phyloP scores from a whole-genome alignment of 2,329 filamentous ascomycete genomes.

The Pseudocercospora musae region DNA sequence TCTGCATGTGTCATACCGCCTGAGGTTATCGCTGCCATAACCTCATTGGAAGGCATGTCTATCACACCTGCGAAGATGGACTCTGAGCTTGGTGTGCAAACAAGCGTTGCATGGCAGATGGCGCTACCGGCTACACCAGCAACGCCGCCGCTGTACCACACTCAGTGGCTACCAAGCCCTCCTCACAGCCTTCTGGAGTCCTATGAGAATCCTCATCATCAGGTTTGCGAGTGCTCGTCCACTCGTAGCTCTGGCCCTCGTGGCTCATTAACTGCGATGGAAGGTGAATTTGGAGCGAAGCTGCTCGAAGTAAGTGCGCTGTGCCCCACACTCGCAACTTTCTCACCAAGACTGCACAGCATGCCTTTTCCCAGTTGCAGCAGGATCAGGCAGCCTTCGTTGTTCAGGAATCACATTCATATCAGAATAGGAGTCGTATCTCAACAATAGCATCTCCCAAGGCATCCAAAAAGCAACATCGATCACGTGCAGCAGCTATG shows the following conservation, averaged over 20 bases:
- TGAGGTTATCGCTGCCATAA: background rate
- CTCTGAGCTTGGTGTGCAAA: background rate
- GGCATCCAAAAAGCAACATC: background rate
- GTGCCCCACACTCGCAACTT: conserved; percentile 5
- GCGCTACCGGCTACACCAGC: conserved; percentile 3
- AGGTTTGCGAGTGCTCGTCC: background rate
- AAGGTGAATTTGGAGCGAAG: background rate
- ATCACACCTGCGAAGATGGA: background rate
- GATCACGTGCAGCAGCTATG: conserved; percentile 7
- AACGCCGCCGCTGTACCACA: conserved; percentile 13
- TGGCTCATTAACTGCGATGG: background rate
- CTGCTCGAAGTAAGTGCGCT: conserved; percentile 17
- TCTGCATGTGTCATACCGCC: background rate
- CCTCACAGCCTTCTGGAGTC: background rate
- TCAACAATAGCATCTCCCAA: conserved; percentile 1
- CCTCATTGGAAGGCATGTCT: background rate
- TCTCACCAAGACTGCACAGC: conserved; percentile 16
- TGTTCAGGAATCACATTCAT: background rate
- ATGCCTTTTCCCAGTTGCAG: conserved; percentile 15
- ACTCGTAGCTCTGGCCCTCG: background rate
- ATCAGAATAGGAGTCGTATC: background rate
- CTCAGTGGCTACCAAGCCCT: conserved; percentile 11
- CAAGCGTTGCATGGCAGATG: background rate
- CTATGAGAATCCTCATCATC: background rate
- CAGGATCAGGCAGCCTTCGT: conserved; percentile 8